phyloP scores from a whole-genome alignment of 2,329 filamentous ascomycete genomes.

The Fonsecaea monophora region DNA sequence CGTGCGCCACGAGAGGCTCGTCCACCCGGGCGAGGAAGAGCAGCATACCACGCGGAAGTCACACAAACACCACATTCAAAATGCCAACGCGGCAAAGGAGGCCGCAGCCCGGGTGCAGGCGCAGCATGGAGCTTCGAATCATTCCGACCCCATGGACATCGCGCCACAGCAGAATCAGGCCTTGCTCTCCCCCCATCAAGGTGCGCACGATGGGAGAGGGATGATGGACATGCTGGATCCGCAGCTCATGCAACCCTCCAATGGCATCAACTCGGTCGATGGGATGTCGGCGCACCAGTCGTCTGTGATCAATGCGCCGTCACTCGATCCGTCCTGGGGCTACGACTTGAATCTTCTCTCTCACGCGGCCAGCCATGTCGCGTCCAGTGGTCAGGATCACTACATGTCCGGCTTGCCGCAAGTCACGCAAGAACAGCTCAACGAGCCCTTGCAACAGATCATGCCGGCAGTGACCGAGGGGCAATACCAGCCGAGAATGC shows the following conservation, averaged over 20 bases:
- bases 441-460: conserved; percentile 37
- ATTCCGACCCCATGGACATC: conserved; percentile 39
- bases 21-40: conserved; percentile 53
- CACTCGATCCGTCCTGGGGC: conserved; percentile 59
- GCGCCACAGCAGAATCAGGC: conserved; percentile 40
- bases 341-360: conserved; percentile 58
- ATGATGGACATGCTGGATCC: conserved; percentile 56
- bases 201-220: conserved; percentile 50
- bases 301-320: conserved; percentile 51
- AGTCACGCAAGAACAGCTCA: conserved; percentile 38
- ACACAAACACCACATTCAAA: conserved; percentile 38
- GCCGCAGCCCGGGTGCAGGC: conserved; percentile 24
- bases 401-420: conserved; percentile 37
- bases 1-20: conserved; percentile 58
- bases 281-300: conserved; percentile 44
- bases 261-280: conserved; percentile 46
- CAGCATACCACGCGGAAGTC: conserved; percentile 40
- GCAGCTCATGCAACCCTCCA: conserved; percentile 50
- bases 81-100: conserved; percentile 32
- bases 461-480: conserved; percentile 37
- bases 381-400: conserved; percentile 51
- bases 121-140: conserved; percentile 22
- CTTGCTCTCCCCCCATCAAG: conserved; percentile 46
- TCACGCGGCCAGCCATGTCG: conserved; percentile 58
- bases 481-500: conserved; percentile 39